These are phyloP conservation scores for Drechslera avenae DNA, from an alignment of 2,329 filamentous ascomycete species.

Conservation along the genomic window DNA sequence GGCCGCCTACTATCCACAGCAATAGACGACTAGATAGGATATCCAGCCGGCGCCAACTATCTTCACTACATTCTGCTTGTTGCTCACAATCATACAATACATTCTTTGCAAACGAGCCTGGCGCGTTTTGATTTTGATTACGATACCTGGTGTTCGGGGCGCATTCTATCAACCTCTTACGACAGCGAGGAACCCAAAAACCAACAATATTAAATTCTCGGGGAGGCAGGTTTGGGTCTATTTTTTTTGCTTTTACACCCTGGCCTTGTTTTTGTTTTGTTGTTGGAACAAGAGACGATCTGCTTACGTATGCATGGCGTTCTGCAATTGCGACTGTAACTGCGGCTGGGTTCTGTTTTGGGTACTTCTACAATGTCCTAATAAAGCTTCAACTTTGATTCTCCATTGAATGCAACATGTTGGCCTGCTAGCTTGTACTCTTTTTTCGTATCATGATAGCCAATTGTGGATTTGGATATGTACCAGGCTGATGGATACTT, in stretches of 20 bases:
- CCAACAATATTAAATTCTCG: slow-evolving; percentile 3
- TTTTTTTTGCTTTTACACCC: not conserved
- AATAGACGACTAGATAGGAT: slow-evolving; percentile 25
- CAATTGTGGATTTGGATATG: not conserved
- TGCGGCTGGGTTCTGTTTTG: not conserved
- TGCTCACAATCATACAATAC: slow-evolving; percentile 6
- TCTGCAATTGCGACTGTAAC: slow-evolving; percentile 5
- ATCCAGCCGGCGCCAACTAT: not conserved
- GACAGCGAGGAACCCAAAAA: slow-evolving; percentile 13
- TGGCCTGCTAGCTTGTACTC: not conserved
- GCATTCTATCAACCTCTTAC: slow-evolving; percentile 5
- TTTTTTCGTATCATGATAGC: slow-evolving; percentile 1
- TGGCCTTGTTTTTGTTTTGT: not conserved
- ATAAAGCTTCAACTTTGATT: slow-evolving; percentile 6
- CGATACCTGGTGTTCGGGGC: slow-evolving; percentile 11
- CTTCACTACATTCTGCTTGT: slow-evolving; percentile 4
- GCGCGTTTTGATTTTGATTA: slow-evolving; percentile 12
- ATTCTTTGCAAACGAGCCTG: slow-evolving; percentile 14
- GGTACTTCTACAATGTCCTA: slow-evolving; percentile 6
- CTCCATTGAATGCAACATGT: not conserved
- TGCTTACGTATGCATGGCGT: slow-evolving; percentile 14
- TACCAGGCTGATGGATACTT: not conserved
- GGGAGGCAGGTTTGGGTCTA: not conserved
- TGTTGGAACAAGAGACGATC: slow-evolving; percentile 8
- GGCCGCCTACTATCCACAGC: slow-evolving; percentile 63